Evolutionary conservation across 352 stramenopile genomes (phyloP).

Genomic region (Phytophthora aleatoria): DNA sequence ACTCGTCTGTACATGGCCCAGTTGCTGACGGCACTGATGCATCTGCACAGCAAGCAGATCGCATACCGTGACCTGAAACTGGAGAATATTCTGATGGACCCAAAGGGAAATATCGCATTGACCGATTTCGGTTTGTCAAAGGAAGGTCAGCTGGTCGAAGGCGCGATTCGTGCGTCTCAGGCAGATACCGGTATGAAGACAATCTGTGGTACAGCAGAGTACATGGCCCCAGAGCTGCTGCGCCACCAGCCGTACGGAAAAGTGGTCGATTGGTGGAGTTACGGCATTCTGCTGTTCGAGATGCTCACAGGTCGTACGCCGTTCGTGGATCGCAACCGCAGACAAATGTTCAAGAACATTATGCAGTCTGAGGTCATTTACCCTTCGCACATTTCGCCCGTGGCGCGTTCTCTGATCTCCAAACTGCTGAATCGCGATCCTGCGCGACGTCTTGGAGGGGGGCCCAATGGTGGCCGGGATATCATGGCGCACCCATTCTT

Average conservation of each 20-base stretch:
- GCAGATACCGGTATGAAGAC: slow-evolving; percentile 88
- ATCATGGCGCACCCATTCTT: slow-evolving; percentile 91
- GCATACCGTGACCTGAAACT: slow-evolving; percentile 90
- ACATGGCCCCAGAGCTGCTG: slow-evolving; percentile 87
- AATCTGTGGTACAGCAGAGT: slow-evolving; percentile 89
- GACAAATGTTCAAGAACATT: slow-evolving; percentile 93
- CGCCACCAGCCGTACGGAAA: slow-evolving; percentile 89
- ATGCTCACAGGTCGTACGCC: slow-evolving; percentile 89
- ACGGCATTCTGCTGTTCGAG: slow-evolving; percentile 88
- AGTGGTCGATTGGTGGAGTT: slow-evolving; percentile 92
- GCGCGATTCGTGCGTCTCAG: slow-evolving; percentile 81
- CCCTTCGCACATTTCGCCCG: slow-evolving; percentile 82
- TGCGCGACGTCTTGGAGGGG: slow-evolving; percentile 90
- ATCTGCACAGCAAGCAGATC: slow-evolving; percentile 90
- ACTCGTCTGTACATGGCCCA: slow-evolving; percentile 90
- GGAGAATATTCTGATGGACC: slow-evolving; percentile 91
- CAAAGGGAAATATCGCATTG: slow-evolving; percentile 85
- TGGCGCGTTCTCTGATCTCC: slow-evolving; percentile 77
- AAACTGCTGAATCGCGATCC: slow-evolving; percentile 95
- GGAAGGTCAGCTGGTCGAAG: slow-evolving; percentile 82
- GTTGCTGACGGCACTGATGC: slow-evolving; percentile 86
- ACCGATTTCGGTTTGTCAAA: slow-evolving; percentile 91
- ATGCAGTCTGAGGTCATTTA: slow-evolving; percentile 91
- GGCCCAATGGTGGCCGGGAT: slow-evolving; percentile 79
- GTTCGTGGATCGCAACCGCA: slow-evolving; percentile 88